Evolutionary conservation across 371 early-diverging fungal genomes (phyloP), one percentile per base, ranked within the genome.

Genomic region (Mortierella sp.): DNA sequence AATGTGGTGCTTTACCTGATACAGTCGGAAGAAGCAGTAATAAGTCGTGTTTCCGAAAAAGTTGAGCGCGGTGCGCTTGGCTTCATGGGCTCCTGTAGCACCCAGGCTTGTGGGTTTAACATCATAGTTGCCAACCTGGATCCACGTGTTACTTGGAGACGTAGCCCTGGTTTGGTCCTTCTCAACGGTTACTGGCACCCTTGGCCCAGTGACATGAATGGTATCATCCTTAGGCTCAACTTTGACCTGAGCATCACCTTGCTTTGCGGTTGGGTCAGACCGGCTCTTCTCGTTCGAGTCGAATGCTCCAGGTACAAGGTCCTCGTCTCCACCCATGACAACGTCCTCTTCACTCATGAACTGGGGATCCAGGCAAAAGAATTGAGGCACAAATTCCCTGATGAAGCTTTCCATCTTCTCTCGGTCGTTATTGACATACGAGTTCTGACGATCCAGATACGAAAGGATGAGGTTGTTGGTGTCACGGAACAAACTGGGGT

Each of bases 21-120:
- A 93, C 48, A 94, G 88, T 48, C 98, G 81, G 81, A 98, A 90
- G 68, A 98, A 95, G 48, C 89, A 91, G 73, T 94, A 98, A 60
- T 92, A 92, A 26, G 78, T 80, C 31, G 84, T 91, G 70, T 97
- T 95, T 23, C 88, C 89, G 79, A 91, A 80, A 63, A 76, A 85
- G 58, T 83, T 87, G 61, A 83, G 84, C 2, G 81, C 46, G 1
- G 76, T 71, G 50, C 87, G 79, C 64, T 84, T 78, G 24, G 59
- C 47, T 16, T 71, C 72, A 8, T 64, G 42, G 1, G 70, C 62
- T 0, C 46, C 52, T 16, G 65, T 61, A 1, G 65, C 43, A 45
- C 70, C 82, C 45, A 69, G 47, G 19, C 63, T 71, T 2, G 69
- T 69, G 14, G 71, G 61, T 46, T 83, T 84, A 30, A 64, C 66